Conservation (phyloP, 345 rosid genomes). For the Laguncularia racemosa region DNA sequence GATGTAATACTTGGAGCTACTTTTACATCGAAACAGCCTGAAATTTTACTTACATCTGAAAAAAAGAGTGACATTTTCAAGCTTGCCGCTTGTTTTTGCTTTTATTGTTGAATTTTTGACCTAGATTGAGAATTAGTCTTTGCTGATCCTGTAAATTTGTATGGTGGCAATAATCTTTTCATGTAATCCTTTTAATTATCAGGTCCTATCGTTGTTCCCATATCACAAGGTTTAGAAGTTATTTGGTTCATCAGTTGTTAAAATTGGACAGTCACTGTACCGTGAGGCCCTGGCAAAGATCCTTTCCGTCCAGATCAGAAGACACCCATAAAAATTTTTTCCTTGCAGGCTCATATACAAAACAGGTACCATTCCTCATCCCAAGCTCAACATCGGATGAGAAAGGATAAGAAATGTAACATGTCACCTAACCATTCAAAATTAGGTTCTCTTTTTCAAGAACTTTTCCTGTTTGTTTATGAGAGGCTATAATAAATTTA, state of each 20-base stretch:
- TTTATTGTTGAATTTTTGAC: too few relatives aligned
- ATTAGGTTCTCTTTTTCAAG: too few relatives aligned
- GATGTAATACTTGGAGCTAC: too few relatives aligned
- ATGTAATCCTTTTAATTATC: constrained; percentile 8
- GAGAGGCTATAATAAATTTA: not conserved
- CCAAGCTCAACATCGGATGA: not conserved
- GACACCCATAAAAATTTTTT: constrained; percentile 90
- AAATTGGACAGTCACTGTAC: constrained; percentile 86
- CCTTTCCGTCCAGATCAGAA: constrained; percentile 97
- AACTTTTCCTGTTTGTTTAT: not conserved
- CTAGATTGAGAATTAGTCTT: too few relatives aligned
- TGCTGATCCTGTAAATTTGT: not conserved
- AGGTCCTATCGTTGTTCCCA: constrained; percentile 81
- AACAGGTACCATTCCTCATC: constrained; percentile 48
- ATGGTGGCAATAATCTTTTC: not conserved
- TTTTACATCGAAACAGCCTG: too few relatives aligned
- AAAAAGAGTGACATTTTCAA: too few relatives aligned
- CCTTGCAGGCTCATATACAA: constrained; percentile 94
- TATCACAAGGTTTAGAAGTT: constrained; percentile 75
- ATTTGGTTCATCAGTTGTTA: constrained; percentile 92
- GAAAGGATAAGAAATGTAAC: too few relatives aligned
- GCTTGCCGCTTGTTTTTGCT: too few relatives aligned
- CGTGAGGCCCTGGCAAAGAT: constrained; percentile 97
- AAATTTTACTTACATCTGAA: too few relatives aligned
- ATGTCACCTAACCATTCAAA: not conserved